Evolutionary conservation across 768 basidiomycete genomes (phyloP), one percentile per base, ranked within the genome.

Genomic region (Suillus spraguei): DNA sequence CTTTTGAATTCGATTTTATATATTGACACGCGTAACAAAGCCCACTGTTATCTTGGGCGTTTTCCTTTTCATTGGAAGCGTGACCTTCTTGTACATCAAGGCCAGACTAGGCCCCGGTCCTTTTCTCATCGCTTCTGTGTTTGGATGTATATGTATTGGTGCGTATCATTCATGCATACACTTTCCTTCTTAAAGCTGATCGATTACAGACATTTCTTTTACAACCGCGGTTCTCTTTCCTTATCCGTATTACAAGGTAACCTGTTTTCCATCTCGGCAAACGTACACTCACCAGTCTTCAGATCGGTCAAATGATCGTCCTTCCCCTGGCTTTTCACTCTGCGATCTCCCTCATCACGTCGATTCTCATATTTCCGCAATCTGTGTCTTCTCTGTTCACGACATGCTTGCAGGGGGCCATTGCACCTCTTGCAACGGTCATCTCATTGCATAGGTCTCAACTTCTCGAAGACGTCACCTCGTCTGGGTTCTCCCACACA

Each of bases 81-180:
- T 77, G 0, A 75, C 85, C 63, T 81, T 91, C 61, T 68, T 89
- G 22, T 91, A 82, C 70, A 68, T 90, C 59, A 87, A 82, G 69
- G 86, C 85, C 1, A 77, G 83, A 28, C 69, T 82, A 65, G 86
- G 88, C 3, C 88, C 88, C 0, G 87, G 89, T 1, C 89, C 89
- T 0, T 87, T 86, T 68, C 70, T 83, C 1, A 79, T 87, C 61
- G 81, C 87, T 0, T 77, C 74, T 24, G 71, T 90, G 11, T 81
- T 92, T 35, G 83, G 79, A 11, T 90, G 87, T 70, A 82, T 91
- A 42, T 81, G 81, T 67, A 60, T 89, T 8, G 86, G 88, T 85
- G 61, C 62, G 79, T 65, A 32, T 35, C 11, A 11, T 41, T 39
- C 16, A 16, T 62, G 4, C 28, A 39, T 24, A 24, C 47, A n/a